These are phyloP conservation scores for Aspergillus conjunctus DNA, from an alignment of 495 filamentous ascomycete species.

Conservation along the genomic window DNA sequence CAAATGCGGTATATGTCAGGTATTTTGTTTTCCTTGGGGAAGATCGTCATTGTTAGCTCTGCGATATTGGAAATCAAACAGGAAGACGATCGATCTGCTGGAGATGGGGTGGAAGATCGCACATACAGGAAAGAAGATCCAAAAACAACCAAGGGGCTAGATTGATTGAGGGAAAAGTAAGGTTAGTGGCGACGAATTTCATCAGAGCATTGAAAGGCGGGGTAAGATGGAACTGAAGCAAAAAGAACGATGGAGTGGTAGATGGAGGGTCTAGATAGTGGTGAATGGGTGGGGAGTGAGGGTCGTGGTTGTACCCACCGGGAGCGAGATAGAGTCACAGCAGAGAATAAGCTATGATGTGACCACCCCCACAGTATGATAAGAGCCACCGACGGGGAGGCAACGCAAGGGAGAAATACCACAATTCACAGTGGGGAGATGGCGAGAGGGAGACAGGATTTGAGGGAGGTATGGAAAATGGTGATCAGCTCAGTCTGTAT, in stretches of 20 bases:
- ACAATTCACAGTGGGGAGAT: neutral
- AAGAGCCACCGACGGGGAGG: conserved; percentile 10
- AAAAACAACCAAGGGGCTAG: conserved; percentile 9
- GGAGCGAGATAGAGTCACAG: neutral
- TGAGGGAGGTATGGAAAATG: no score
- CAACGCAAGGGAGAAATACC: neutral
- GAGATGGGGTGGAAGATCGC: neutral
- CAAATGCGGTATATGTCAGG: neutral
- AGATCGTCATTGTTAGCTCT: neutral
- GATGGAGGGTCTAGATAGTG: conserved; percentile 5
- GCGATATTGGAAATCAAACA: neutral
- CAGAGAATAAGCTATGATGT: neutral
- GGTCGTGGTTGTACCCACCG: neutral
- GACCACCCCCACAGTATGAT: conserved; percentile 2
- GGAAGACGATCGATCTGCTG: neutral
- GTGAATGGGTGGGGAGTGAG: neutral
- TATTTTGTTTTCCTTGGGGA: neutral
- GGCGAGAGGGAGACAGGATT: neutral
- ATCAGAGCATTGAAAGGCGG: neutral
- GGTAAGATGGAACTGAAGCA: neutral
- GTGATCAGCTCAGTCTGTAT: no score
- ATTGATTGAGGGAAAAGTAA: conserved; percentile 5
- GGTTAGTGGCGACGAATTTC: no score
- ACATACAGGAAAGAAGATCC: conserved; percentile 1
- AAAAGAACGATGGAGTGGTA: conserved; percentile 11